These are phyloP conservation scores for Colletotrichum cordylinicola DNA, from an alignment of 2,329 filamentous ascomycete species.

Conservation along the genomic window DNA sequence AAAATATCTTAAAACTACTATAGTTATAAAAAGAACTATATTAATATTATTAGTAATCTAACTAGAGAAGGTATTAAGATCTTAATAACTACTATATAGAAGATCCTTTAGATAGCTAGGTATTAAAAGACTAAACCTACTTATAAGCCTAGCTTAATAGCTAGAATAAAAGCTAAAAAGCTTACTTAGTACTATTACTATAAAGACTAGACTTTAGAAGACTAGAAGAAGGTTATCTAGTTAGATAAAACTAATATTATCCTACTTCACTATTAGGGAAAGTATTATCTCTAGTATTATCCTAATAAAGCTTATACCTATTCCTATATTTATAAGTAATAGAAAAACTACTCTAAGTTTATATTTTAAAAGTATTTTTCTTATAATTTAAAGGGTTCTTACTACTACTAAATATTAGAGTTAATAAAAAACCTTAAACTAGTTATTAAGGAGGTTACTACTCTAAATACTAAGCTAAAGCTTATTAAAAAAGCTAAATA, in stretches of 20 bases:
- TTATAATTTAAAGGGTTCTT: slow-evolving; percentile 25
- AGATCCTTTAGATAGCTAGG: not conserved
- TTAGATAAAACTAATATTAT: not conserved
- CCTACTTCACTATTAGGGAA: not conserved
- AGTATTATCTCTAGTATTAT: not conserved
- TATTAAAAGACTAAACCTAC: not conserved
- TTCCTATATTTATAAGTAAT: slow-evolving; percentile 3
- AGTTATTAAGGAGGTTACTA: not conserved
- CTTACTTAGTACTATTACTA: not conserved
- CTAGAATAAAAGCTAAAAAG: not conserved
- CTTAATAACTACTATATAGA: not conserved
- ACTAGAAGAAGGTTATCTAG: not conserved
- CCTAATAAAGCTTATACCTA: not conserved
- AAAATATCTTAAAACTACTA: not conserved
- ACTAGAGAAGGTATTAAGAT: not conserved
- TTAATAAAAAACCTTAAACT: slow-evolving; percentile 10
- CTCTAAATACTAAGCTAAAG: slow-evolving; percentile 24
- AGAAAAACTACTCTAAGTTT: slow-evolving; percentile 2
- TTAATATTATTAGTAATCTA: not conserved
- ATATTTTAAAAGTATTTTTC: slow-evolving; percentile 24
- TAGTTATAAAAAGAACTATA: not conserved
- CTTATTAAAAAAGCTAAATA: slow-evolving; percentile 9
- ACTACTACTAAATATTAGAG: slow-evolving; percentile 22
- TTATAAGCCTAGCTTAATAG: not conserved
- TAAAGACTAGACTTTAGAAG: not conserved